Evolutionary conservation across 2,329 filamentous ascomycete species (phyloP), one percentile per base, ranked within the genome.

Genomic region (Colletotrichum noveboracense): DNA sequence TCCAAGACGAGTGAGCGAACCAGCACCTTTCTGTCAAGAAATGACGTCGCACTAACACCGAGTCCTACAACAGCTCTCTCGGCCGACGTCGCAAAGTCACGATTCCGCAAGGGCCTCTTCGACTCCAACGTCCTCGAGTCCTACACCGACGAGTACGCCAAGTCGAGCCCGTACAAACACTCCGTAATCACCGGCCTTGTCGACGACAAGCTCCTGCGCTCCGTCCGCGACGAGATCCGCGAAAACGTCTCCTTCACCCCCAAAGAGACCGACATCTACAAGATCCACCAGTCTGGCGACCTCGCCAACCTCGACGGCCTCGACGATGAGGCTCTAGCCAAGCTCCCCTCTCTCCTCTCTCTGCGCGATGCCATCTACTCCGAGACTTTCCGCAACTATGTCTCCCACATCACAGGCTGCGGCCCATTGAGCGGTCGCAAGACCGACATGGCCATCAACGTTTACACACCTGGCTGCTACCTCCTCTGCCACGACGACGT

Each of bases 201-300:
- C 83, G 89, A 97, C 85, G 94, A 96, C 80, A 85, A 88, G 64
- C 93, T 99, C 21, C 91, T 99, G 62, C 96, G 96, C 81, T 89
- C 91, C 71, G 97, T 99, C 75, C 96, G 97, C 82, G 87, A 91
- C 81, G 97, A 99, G 87, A 96, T 98, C 84, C 93, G 94, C 84
- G 90, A 94, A 79, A 96, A 98, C 82, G 94, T 99, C 79, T 93
- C 95, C 79, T 99, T 99, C 87, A 98, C 97, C 14, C 96, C 96
- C 80, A 99, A 99, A 85, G 97, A 99, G 86, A 99, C 97, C 64
- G 97, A 99, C 84, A 99, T 99, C 80, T 99, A 99, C 91, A 98
- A 97, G 86, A 98, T 99, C 82, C 96, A 98, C 89, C 97, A 99
- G 88, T 98, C 96, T 6, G 97, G 97, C 78, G 97, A 99, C 84